phyloP scores from a whole-genome alignment of 805 yeast species.

The Priceomyces medius region DNA sequence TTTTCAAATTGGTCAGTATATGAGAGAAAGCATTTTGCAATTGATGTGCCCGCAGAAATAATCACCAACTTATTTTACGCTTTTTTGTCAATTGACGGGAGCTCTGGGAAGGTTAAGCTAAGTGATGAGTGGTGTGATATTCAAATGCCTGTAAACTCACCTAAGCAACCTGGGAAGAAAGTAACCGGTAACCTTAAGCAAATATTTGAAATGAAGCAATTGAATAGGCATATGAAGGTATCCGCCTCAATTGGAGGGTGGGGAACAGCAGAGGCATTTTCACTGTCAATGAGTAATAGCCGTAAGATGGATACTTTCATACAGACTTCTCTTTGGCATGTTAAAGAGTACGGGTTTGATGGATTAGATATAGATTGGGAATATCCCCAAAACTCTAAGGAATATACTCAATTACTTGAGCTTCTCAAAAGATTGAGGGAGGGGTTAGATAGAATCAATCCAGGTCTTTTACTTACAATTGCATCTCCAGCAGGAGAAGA shows the following conservation, averaged over 20 bases:
- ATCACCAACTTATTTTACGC: conserved; percentile 78
- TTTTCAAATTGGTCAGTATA: conserved; percentile 49
- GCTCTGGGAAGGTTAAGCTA: conserved; percentile 52
- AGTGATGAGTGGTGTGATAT: conserved; percentile 70
- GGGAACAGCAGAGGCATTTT: conserved; percentile 50
- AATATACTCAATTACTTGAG: conserved; percentile 44
- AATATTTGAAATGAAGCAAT: conserved; percentile 46
- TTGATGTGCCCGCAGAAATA: conserved; percentile 55
- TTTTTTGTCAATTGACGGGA: conserved; percentile 58
- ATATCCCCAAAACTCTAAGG: conserved; percentile 56
- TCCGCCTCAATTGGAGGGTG: conserved; percentile 84
- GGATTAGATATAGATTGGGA: conserved; percentile 97
- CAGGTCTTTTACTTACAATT: conserved; percentile 52
- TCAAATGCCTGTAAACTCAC: conserved; percentile 34
- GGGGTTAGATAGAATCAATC: conserved; percentile 30
- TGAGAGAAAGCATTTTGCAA: conserved; percentile 48
- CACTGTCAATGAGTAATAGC: conserved; percentile 22
- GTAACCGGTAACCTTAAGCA: conserved; percentile 51
- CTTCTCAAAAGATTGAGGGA: conserved; percentile 42
- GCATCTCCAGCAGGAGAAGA: conserved; percentile 74
- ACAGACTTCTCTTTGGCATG: conserved; percentile 43
- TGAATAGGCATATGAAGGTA: conserved; percentile 45
- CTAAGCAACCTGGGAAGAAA: conserved; percentile 11
- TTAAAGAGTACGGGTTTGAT: conserved; percentile 66
- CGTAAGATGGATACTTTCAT: conserved; percentile 46